Evolutionary conservation across 208 protist species (phyloP).

Genomic region (Kentomonas sorsogonicus): DNA sequence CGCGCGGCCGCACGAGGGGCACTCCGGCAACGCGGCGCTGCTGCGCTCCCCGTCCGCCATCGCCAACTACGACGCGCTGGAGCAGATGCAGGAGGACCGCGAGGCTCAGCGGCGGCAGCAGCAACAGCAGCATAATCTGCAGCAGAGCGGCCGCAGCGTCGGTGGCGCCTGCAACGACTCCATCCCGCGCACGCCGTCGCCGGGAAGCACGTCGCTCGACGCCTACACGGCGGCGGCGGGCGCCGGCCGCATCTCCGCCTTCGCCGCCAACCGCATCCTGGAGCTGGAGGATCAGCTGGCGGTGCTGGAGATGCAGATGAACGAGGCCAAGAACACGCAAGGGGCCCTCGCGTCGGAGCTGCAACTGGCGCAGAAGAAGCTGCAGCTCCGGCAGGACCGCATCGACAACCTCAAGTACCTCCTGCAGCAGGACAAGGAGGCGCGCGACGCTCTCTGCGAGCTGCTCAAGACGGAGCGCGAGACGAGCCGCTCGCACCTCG

Average conservation of each 20-base stretch:
- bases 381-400: conserved; percentile 61
- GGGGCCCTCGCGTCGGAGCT: conserved; percentile 37
- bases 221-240: background rate
- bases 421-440: conserved; percentile 47
- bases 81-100: no score
- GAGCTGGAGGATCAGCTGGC: conserved; percentile 25
- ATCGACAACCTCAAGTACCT: conserved; percentile 67
- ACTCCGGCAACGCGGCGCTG: no score
- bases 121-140: no score
- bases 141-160: no score
- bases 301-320: conserved; percentile 15
- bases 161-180: no score
- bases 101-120: no score
- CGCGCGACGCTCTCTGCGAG: conserved; percentile 42
- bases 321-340: conserved; percentile 31
- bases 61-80: no score
- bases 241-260: conserved; percentile 1
- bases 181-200: no score
- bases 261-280: conserved; percentile 20
- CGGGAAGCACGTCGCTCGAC: no score
- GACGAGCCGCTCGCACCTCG: background rate
- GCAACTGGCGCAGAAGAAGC: conserved; percentile 61
- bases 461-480: conserved; percentile 40
- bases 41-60: no score
- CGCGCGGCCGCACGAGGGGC: no score